Evolutionary conservation across 768 basidiomycete species (phyloP).

Genomic region (Auricularia sp.): DNA sequence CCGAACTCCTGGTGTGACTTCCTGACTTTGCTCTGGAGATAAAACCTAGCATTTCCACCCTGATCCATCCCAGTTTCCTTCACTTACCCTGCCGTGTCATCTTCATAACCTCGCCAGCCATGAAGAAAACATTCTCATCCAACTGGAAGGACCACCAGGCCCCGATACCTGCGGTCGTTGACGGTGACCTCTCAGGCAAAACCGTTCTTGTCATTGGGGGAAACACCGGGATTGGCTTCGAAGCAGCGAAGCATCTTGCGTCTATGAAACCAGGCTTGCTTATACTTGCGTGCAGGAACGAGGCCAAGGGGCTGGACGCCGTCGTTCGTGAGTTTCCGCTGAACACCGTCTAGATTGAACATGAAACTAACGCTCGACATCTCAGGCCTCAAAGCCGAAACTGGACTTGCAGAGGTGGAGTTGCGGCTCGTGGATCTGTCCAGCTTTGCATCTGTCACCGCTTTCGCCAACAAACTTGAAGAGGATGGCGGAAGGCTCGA

Average conservation of each 20-base stretch:
- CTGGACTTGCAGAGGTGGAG: neutral
- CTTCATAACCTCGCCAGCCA: too few relatives aligned
- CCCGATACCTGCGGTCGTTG: too few relatives aligned
- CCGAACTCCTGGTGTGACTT: too few relatives aligned
- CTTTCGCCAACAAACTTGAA: conserved; percentile 7
- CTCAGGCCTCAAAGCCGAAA: neutral
- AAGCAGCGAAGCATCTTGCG: conserved; percentile 19
- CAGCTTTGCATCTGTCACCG: conserved; percentile 3
- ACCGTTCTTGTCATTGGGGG: conserved; percentile 9
- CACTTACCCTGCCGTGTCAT: too few relatives aligned
- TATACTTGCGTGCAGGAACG: conserved; percentile 25
- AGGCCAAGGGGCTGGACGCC: conserved; percentile 16
- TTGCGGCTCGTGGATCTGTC: conserved; percentile 7
- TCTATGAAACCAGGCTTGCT: conserved; percentile 22
- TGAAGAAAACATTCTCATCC: too few relatives aligned
- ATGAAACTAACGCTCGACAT: too few relatives aligned
- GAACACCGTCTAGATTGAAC: neutral
- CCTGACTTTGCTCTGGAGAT: too few relatives aligned
- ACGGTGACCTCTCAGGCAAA: conserved; percentile 1
- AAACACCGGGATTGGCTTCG: conserved; percentile 9
- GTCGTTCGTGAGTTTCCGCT: conserved; percentile 3
- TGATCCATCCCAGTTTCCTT: too few relatives aligned
- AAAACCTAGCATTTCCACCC: too few relatives aligned
- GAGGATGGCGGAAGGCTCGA: conserved; percentile 6
- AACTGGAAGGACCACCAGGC: too few relatives aligned